These are phyloP conservation scores for Psilocybe sp. DNA, from an alignment of 768 basidiomycete species.

Conservation along the genomic window DNA sequence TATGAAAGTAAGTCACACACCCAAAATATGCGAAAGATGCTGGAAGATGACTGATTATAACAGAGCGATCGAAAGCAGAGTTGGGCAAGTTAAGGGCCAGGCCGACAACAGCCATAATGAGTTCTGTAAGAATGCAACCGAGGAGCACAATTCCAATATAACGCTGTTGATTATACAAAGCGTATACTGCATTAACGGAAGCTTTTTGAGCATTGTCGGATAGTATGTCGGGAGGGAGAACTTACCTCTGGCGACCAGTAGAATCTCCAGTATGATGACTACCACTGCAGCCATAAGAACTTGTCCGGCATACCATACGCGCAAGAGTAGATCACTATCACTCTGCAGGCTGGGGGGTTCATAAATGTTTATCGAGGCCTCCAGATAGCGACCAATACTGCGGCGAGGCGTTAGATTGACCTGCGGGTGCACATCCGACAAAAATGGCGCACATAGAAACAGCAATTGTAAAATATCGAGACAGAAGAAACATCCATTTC, in stretches of 20 bases:
- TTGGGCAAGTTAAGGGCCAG: constrained; percentile 12
- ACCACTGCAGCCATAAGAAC: constrained; percentile 21
- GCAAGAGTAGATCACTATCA: constrained; percentile 10
- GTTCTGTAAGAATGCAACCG: constrained; percentile 16
- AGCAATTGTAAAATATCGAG: constrained; percentile 25
- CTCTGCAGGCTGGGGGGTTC: not conserved
- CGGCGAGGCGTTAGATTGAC: not conserved
- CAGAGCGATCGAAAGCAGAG: constrained; percentile 8
- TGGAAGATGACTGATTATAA: constrained; percentile 15
- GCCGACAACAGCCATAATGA: constrained; percentile 15
- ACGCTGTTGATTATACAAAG: constrained; percentile 23
- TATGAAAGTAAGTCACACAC: constrained; percentile 4
- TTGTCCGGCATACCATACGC: constrained; percentile 22
- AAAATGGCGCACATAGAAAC: constrained; percentile 21
- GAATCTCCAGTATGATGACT: constrained; percentile 22
- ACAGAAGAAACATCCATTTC: constrained; percentile 29
- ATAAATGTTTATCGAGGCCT: constrained; percentile 11
- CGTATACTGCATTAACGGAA: constrained; percentile 20
- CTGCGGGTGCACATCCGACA: not conserved
- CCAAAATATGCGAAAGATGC: constrained; percentile 22
- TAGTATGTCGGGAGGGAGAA: not conserved
- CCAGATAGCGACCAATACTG: constrained; percentile 11
- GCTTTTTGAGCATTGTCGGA: no score
- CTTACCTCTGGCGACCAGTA: constrained; percentile 30
- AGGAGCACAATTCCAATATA: constrained; percentile 18